These are phyloP conservation scores for Hanseniaspora thailandica DNA, from an alignment of 805 yeast species.

Conservation along the genomic window DNA sequence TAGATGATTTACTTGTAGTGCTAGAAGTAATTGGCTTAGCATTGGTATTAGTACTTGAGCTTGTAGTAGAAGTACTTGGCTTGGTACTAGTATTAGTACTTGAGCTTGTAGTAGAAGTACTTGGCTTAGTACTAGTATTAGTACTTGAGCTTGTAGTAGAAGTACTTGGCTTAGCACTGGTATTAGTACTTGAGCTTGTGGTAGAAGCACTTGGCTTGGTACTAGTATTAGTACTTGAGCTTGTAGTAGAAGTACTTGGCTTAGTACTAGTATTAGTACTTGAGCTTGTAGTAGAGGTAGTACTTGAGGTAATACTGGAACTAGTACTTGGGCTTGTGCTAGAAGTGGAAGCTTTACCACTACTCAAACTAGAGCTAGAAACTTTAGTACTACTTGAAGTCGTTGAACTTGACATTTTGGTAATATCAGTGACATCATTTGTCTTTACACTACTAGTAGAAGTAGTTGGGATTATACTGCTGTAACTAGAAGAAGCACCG, in stretches of 20 bases:
- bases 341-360: too few relatives aligned
- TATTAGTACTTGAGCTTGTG: not conserved
- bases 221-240: not conserved
- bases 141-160: not conserved
- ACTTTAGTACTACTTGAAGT: too few relatives aligned
- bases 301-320: not conserved
- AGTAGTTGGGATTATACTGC: too few relatives aligned
- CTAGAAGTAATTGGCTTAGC: not conserved
- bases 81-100: conserved; percentile 11
- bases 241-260: not conserved
- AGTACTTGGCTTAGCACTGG: not conserved
- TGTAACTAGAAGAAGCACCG: too few relatives aligned
- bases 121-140: not conserved
- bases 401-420: too few relatives aligned
- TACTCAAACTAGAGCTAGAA: too few relatives aligned
- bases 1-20: not conserved
- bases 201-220: not conserved
- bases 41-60: not conserved
- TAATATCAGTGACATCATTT: too few relatives aligned
- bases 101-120: not conserved
- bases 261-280: too few relatives aligned
- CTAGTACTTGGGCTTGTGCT: too few relatives aligned
- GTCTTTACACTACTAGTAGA: too few relatives aligned
- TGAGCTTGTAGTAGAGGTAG: not conserved
- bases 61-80: not conserved